These are phyloP conservation scores for Knufia fluminis DNA, from an alignment of 2,329 filamentous ascomycete genomes.

Conservation along the genomic window DNA sequence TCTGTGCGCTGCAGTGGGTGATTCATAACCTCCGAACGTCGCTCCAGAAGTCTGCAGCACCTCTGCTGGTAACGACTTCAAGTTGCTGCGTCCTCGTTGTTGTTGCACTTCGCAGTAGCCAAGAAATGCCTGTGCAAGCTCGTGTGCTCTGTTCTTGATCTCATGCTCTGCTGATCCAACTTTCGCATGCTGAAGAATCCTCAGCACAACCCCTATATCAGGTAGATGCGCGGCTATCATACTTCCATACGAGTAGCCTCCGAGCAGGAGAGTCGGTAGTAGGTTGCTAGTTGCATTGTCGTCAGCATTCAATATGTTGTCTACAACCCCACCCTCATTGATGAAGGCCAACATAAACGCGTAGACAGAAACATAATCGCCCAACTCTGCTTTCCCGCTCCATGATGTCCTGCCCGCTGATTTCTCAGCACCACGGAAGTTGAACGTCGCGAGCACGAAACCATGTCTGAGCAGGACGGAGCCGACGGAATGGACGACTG, in stretches of 20 bases:
- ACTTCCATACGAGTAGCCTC: constrained; percentile 86
- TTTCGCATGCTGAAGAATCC: constrained; percentile 46
- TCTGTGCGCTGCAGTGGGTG: constrained; percentile 30
- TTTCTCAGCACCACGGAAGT: constrained; percentile 72
- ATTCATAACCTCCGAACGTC: constrained; percentile 38
- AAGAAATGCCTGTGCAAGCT: constrained; percentile 35
- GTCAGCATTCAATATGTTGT: constrained; percentile 5
- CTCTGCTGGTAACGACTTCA: not conserved
- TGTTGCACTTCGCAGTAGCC: constrained; percentile 15
- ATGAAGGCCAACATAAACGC: constrained; percentile 55
- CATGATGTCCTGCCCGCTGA: constrained; percentile 77
- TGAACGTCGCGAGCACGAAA: constrained; percentile 77
- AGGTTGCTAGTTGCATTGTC: no score
- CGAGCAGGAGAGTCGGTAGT: constrained; percentile 45
- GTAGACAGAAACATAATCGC: constrained; percentile 74
- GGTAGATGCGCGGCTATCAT: constrained; percentile 69
- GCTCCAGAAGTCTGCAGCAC: not conserved
- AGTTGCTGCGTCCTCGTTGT: not conserved
- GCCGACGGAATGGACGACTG: constrained; percentile 59
- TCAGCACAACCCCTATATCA: constrained; percentile 46
- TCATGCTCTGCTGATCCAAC: constrained; percentile 54
- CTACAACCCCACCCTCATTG: constrained; percentile 11
- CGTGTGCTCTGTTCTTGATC: constrained; percentile 60
- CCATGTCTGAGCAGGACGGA: constrained; percentile 58
- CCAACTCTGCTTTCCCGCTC: constrained; percentile 70